phyloP scores from a whole-genome alignment of 768 basidiomycete genomes.

The Auriscalpium microsporum region DNA sequence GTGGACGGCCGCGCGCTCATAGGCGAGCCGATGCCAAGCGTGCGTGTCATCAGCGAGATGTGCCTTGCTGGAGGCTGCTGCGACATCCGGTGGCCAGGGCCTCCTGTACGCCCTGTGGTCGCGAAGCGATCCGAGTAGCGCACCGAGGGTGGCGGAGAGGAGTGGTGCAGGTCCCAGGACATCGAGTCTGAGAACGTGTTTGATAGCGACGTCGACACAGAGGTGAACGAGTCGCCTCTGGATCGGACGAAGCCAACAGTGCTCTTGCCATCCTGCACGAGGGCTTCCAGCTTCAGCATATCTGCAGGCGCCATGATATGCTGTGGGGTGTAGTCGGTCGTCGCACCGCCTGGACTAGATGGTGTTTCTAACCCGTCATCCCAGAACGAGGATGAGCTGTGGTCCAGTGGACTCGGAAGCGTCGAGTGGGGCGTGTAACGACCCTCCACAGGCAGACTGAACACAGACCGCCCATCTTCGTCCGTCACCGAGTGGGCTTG shows the following conservation, averaged over 20 bases:
- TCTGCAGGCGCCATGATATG: conserved; percentile 63
- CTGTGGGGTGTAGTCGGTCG: conserved; percentile 47
- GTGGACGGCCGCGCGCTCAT: conserved; percentile 1
- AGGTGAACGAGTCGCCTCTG: conserved; percentile 6
- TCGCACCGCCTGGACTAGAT: conserved; percentile 29
- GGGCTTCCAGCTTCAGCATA: conserved; percentile 51
- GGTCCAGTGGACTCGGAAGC: background rate
- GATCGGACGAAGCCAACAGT: conserved; percentile 4
- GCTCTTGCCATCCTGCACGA: conserved; percentile 27
- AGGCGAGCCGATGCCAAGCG: background rate
- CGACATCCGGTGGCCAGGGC: background rate
- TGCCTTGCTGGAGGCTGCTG: background rate
- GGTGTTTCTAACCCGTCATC: conserved; percentile 34
- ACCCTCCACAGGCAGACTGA: conserved; percentile 30
- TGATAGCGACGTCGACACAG: conserved; percentile 3
- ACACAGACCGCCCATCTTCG: conserved; percentile 48
- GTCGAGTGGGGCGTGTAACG: background rate
- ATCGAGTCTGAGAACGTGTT: background rate
- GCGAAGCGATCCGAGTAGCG: conserved; percentile 1
- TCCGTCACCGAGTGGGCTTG: conserved; percentile 32
- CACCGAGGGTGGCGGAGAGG: background rate
- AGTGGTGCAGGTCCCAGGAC: background rate
- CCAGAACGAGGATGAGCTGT: conserved; percentile 32
- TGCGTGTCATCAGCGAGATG: background rate
- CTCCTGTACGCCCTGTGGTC: background rate